These are phyloP conservation scores for Fusarium pseudonygamai DNA, from an alignment of 2,329 filamentous ascomycete genomes.

Conservation along the genomic window DNA sequence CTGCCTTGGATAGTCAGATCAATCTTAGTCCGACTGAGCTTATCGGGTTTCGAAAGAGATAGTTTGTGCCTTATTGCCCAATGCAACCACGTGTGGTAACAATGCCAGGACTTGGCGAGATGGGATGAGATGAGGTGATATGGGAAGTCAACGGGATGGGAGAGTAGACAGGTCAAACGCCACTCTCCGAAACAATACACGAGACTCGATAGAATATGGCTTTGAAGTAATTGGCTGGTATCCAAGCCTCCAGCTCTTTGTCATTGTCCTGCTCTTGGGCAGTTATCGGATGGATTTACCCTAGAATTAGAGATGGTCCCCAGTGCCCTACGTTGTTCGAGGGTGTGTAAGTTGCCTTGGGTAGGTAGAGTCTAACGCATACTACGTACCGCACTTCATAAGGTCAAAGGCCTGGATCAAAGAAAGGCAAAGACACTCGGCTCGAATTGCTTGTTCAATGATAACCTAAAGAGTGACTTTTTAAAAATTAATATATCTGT, in stretches of 20 bases:
- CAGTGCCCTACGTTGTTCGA: conserved; percentile 10
- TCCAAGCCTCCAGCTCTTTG: not conserved
- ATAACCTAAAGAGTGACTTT: not conserved
- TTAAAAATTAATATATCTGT: not conserved
- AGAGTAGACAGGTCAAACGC: conserved; percentile 9
- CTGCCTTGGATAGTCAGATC: not conserved
- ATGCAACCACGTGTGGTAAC: conserved; percentile 9
- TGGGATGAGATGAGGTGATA: not conserved
- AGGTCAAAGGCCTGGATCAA: not conserved
- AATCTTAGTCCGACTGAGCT: not conserved
- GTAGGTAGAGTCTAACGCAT: not conserved
- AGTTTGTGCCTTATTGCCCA: not conserved
- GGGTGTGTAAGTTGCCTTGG: not conserved
- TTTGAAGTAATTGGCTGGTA: not conserved
- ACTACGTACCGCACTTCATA: not conserved
- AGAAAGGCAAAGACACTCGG: not conserved
- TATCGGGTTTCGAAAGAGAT: not conserved
- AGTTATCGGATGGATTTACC: not conserved
- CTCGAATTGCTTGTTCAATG: not conserved
- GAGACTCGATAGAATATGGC: not conserved
- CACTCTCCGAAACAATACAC: conserved; percentile 31
- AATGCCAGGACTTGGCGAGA: not conserved
- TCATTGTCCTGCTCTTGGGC: not conserved
- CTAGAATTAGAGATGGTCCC: not conserved
- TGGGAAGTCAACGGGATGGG: not conserved